These are phyloP conservation scores for Nelumbo lutea DNA, from an alignment of 164 flowering plant genomes.

Conservation along the genomic window DNA sequence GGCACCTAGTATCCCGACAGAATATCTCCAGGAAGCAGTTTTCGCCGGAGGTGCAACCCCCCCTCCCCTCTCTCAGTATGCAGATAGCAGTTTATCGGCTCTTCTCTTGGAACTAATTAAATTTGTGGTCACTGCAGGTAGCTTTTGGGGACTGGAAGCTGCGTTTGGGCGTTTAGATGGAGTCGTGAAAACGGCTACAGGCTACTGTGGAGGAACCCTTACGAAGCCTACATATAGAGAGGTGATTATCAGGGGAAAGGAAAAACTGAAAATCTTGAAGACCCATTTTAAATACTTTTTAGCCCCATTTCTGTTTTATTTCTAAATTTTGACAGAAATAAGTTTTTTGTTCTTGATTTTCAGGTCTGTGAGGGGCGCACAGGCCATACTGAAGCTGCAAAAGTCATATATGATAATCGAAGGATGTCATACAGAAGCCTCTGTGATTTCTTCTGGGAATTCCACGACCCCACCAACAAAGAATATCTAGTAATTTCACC, in stretches of 20 bases:
- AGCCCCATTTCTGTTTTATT: not conserved
- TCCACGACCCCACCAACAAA: slow-evolving; percentile 33
- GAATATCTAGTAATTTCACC: slow-evolving; percentile 20
- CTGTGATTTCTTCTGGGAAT: slow-evolving; percentile 30
- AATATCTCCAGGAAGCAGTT: slow-evolving; percentile 20
- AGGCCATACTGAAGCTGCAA: slow-evolving; percentile 30
- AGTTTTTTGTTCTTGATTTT: not conserved
- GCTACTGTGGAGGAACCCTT: slow-evolving; percentile 26
- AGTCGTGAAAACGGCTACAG: slow-evolving; percentile 21
- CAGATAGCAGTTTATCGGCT: too few species aligned
- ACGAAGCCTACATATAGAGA: slow-evolving; percentile 21
- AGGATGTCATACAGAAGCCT: slow-evolving; percentile 19
- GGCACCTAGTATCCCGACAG: slow-evolving; percentile 2
- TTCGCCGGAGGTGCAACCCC: slow-evolving; percentile 26
- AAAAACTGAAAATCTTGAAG: too few species aligned
- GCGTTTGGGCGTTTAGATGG: slow-evolving; percentile 27
- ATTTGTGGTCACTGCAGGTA: slow-evolving; percentile 6
- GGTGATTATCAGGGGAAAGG: slow-evolving; percentile 3
- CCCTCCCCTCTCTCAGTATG: not conserved
- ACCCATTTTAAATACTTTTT: not conserved
- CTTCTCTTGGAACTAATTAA: too few species aligned
- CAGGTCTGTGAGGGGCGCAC: slow-evolving; percentile 24
- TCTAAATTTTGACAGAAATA: too few species aligned
- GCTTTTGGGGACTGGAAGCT: slow-evolving; percentile 24
- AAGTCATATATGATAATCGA: slow-evolving; percentile 22